Conservation (phyloP, 78 protist genomes). For the Dictyostelium firmibasis region DNA sequence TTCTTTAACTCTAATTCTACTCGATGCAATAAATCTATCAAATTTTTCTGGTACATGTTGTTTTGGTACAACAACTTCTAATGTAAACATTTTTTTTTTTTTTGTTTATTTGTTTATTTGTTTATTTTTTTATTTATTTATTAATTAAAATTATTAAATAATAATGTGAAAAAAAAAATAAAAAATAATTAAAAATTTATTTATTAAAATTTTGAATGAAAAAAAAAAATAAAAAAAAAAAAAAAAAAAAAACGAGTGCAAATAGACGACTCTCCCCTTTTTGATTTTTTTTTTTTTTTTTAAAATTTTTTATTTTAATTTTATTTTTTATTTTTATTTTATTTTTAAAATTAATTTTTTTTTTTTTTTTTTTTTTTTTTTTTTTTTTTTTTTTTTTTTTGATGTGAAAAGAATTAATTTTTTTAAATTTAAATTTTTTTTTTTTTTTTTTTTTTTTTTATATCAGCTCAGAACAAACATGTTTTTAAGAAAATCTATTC, state of each 20-base stretch:
- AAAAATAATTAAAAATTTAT: neutral
- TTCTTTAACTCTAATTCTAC: neutral
- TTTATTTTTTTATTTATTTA: too few species aligned
- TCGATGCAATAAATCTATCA: slow-evolving; percentile 25
- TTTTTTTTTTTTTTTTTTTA: neutral
- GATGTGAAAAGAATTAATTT: neutral
- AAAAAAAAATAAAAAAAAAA: neutral
- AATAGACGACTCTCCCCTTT: too few species aligned
- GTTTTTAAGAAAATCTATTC: neutral
- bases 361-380: neutral
- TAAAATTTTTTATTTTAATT: neutral
- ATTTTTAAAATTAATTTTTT: too few species aligned
- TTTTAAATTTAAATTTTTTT: neutral
- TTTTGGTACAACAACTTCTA: slow-evolving; percentile 52
- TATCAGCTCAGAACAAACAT: neutral
- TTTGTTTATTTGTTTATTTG: neutral
- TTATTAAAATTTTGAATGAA: too few species aligned
- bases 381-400: neutral
- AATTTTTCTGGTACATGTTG: slow-evolving; percentile 55
- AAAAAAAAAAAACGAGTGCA: neutral
- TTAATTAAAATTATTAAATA: neutral
- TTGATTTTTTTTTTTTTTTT: too few species aligned
- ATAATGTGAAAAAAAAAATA: too few species aligned
- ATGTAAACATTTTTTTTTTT: slow-evolving; percentile 19
- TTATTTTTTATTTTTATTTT: neutral